These are phyloP conservation scores for Ciborinia camelliae DNA, from an alignment of 2,329 filamentous ascomycete species.

Conservation along the genomic window DNA sequence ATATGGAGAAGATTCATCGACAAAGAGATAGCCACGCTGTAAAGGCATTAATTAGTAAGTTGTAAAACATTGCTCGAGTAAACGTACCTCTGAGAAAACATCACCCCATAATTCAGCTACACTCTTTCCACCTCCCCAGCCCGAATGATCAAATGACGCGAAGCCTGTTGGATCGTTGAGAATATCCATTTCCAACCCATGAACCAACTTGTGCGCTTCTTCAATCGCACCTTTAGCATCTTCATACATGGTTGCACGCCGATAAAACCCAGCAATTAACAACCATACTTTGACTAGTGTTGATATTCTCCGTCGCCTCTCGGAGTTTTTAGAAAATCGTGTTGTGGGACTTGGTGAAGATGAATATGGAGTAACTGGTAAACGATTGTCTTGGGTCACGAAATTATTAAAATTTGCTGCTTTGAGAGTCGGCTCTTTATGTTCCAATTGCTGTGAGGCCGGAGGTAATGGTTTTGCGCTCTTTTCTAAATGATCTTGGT, in stretches of 20 bases:
- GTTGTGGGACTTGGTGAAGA: slow-evolving; percentile 31
- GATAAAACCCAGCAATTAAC: slow-evolving; percentile 83
- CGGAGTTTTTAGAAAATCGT: slow-evolving; percentile 53
- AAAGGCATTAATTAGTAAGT: slow-evolving; percentile 37
- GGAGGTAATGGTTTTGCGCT: slow-evolving; percentile 26
- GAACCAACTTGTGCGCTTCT: slow-evolving; percentile 76
- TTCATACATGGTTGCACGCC: slow-evolving; percentile 72
- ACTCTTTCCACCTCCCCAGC: slow-evolving; percentile 78
- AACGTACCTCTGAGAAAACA: slow-evolving; percentile 71
- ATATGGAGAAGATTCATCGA: slow-evolving; percentile 47
- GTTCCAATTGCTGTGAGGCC: slow-evolving; percentile 31
- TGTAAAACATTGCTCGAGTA: slow-evolving; percentile 2
- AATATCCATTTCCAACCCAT: slow-evolving; percentile 65
- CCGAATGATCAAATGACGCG: slow-evolving; percentile 58
- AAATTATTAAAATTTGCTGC: slow-evolving; percentile 18
- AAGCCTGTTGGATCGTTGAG: slow-evolving; percentile 59
- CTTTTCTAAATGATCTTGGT: slow-evolving; percentile 31
- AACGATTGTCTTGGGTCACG: slow-evolving; percentile 25
- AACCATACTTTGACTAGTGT: slow-evolving; percentile 81
- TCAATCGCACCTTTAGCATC: slow-evolving; percentile 76
- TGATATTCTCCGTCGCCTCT: slow-evolving; percentile 48
- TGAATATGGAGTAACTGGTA: slow-evolving; percentile 24
- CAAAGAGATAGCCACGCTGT: slow-evolving; percentile 36
- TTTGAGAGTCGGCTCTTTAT: slow-evolving; percentile 28
- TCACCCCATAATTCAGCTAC: slow-evolving; percentile 84